Percentiles rank a stretch among this genome's conserved stretches.
Evolutionary conservation across 345 rosid species (phyloP).

Genomic region (Noccaea caerulescens): DNA sequence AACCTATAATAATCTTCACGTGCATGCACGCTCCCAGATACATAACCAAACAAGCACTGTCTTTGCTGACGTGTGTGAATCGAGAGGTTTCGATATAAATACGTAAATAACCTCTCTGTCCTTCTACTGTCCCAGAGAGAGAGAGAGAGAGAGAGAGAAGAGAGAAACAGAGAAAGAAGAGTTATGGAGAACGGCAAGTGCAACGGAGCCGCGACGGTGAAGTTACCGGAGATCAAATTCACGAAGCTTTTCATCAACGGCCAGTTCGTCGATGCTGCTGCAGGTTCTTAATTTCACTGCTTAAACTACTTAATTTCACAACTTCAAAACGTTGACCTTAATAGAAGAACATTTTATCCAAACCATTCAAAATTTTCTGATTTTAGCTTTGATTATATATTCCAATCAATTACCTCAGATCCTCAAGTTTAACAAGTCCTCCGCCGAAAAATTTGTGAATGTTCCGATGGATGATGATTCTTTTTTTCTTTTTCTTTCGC

Average conservation of each 20-base stretch:
- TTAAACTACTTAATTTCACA: slow-evolving; percentile 3
- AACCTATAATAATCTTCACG: slow-evolving; percentile 9
- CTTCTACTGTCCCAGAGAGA: neutral
- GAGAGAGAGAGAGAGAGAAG: slow-evolving; percentile 11
- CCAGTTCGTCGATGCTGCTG: slow-evolving; percentile 59
- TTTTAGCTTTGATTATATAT: neutral
- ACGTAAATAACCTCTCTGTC: slow-evolving; percentile 29
- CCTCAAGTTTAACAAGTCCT: neutral
- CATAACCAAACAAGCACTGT: slow-evolving; percentile 25
- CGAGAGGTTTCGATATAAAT: slow-evolving; percentile 32
- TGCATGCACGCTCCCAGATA: slow-evolving; percentile 29
- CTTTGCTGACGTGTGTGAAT: slow-evolving; percentile 39
- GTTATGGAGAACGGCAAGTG: slow-evolving; percentile 48
- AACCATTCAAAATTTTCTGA: neutral
- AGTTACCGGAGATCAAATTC: slow-evolving; percentile 61
- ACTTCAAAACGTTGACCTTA: slow-evolving; percentile 28
- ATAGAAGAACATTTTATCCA: neutral
- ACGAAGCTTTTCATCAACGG: slow-evolving; percentile 74
- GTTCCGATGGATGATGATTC: neutral
- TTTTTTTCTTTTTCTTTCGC: neutral
- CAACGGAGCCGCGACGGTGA: slow-evolving; percentile 46
- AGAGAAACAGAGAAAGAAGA: slow-evolving; percentile 2
- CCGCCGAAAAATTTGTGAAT: neutral
- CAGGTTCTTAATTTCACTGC: slow-evolving; percentile 49
- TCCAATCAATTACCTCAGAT: neutral